Conservation (phyloP, 768 basidiomycete species). For the Hericium erinaceus region DNA sequence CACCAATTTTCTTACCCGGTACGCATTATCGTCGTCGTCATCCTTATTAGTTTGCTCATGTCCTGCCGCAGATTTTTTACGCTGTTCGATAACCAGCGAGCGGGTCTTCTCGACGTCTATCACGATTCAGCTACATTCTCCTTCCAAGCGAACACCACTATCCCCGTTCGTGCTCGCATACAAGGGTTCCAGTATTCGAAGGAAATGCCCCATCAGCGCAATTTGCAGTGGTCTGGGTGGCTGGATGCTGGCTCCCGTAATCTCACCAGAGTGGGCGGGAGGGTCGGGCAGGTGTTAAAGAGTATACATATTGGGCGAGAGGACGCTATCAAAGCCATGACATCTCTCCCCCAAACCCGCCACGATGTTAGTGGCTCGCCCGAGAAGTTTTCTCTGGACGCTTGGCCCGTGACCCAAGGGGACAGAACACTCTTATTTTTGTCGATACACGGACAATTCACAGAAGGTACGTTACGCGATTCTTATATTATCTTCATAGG, state of each 20-base stretch:
- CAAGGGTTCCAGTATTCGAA: constrained; percentile 54
- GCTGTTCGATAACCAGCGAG: constrained; percentile 70
- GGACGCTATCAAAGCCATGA: constrained; percentile 49
- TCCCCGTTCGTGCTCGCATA: constrained; percentile 69
- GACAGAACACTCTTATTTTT: constrained; percentile 48
- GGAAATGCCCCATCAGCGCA: constrained; percentile 74
- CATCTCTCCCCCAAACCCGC: constrained; percentile 61
- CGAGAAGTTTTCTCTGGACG: constrained; percentile 81
- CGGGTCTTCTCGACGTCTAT: constrained; percentile 62
- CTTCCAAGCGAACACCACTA: constrained; percentile 74
- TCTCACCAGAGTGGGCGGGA: constrained; percentile 52
- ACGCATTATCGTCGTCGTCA: constrained; percentile 15
- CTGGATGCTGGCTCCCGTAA: constrained; percentile 62
- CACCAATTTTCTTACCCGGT: constrained; percentile 73
- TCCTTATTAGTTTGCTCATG: too few relatives aligned
- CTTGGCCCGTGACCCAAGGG: constrained; percentile 66
- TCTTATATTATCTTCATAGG: background rate
- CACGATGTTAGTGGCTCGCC: constrained; percentile 76
- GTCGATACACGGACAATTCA: constrained; percentile 83
- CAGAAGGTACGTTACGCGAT: constrained; percentile 69
- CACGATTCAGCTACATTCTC: constrained; percentile 87
- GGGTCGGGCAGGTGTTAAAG: constrained; percentile 50
- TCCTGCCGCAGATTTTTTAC: constrained; percentile 61
- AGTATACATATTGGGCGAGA: constrained; percentile 69
- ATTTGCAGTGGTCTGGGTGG: constrained; percentile 74